These are phyloP conservation scores for Syncephalastrum monosporum DNA, from an alignment of 371 early-diverging fungal genomes.

Conservation along the genomic window DNA sequence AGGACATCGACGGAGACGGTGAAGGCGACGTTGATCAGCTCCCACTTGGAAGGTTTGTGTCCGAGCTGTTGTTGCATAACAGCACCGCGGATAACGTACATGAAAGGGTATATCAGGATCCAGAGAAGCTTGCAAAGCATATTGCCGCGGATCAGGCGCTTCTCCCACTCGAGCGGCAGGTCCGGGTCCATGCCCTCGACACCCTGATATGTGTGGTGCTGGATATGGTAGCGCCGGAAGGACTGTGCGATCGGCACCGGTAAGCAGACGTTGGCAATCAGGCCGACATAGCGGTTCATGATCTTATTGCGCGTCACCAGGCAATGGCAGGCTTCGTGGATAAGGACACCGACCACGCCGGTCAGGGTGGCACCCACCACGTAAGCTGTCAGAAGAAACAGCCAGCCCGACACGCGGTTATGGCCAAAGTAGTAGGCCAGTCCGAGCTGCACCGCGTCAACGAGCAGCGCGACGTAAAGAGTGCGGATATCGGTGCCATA, in stretches of 20 bases:
- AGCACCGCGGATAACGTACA: slow-evolving; percentile 89
- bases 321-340: slow-evolving; percentile 94
- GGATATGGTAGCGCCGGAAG: slow-evolving; percentile 93
- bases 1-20: slow-evolving; percentile 61
- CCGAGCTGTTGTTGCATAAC: slow-evolving; percentile 68
- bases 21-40: slow-evolving; percentile 76
- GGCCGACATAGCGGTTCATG: slow-evolving; percentile 79
- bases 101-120: slow-evolving; percentile 84
- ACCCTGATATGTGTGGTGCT: slow-evolving; percentile 96
- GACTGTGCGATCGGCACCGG: slow-evolving; percentile 81
- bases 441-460: slow-evolving; percentile 72
- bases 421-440: slow-evolving; percentile 80
- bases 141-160: slow-evolving; percentile 75
- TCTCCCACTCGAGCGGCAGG: slow-evolving; percentile 89
- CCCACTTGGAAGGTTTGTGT: slow-evolving; percentile 72
- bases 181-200: slow-evolving; percentile 96
- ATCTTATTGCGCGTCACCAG: slow-evolving; percentile 69
- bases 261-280: slow-evolving; percentile 84
- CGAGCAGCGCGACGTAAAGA: slow-evolving; percentile 63
- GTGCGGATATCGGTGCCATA: slow-evolving; percentile 86
- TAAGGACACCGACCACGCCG: slow-evolving; percentile 72
- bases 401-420: slow-evolving; percentile 51
- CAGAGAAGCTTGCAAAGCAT: slow-evolving; percentile 74
- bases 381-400: slow-evolving; percentile 67
- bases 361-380: slow-evolving; percentile 84